phyloP scores from a whole-genome alignment of 805 yeast species.

The Cyberlindnera suaveolens region DNA sequence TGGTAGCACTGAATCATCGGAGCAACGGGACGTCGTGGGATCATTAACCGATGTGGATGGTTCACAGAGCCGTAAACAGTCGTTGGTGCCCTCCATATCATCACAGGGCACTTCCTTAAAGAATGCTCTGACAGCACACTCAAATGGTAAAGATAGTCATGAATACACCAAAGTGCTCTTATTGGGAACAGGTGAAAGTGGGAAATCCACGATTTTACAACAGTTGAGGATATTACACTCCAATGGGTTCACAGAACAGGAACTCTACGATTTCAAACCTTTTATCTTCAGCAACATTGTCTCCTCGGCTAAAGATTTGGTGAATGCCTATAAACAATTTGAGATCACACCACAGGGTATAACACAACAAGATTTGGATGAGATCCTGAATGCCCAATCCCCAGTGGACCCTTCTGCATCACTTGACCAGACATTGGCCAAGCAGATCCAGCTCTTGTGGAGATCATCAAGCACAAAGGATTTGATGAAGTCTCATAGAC shows the following conservation, averaged over 20 bases:
- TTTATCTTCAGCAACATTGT: constrained; percentile 72
- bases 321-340: constrained; percentile 57
- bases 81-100: constrained; percentile 18
- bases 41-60: constrained; percentile 1
- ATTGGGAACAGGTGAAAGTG: constrained; percentile 72
- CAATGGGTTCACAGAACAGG: constrained; percentile 43
- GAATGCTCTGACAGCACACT: constrained; percentile 1
- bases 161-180: constrained; percentile 65
- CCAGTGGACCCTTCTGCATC: constrained; percentile 47
- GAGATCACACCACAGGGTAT: constrained; percentile 27
- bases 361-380: constrained; percentile 24
- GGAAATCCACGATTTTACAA: constrained; percentile 41
- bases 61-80: constrained; percentile 14
- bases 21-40: neutral
- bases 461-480: constrained; percentile 49
- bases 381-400: constrained; percentile 19
- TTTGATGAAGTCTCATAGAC: constrained; percentile 52
- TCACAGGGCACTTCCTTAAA: constrained; percentile 9
- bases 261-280: constrained; percentile 66
- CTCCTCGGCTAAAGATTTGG: constrained; percentile 68
- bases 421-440: constrained; percentile 45
- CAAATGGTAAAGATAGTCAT: constrained; percentile 24
- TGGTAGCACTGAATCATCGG: no score
- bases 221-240: constrained; percentile 36
- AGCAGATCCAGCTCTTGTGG: constrained; percentile 47